Percentiles rank a stretch among this genome's conserved stretches.
Evolutionary conservation across 176 grass and related monocot species (phyloP).

Genomic region (Ensete glaucum): DNA sequence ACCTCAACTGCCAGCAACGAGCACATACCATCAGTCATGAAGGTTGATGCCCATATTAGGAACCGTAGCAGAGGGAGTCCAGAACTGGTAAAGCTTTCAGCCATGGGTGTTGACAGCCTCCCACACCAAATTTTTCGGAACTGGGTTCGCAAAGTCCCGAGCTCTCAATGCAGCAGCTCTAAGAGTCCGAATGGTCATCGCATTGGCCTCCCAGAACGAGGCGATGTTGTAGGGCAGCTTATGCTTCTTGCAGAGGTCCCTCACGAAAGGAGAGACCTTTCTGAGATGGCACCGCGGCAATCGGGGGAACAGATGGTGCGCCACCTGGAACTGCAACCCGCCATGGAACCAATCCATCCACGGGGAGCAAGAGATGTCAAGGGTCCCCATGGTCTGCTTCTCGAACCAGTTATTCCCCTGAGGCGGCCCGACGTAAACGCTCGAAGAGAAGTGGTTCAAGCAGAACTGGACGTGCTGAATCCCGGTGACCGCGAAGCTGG

Average conservation of each 20-base stretch:
- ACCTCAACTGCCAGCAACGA: not conserved
- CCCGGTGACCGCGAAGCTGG: conserved; percentile 62
- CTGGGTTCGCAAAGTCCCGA: conserved; percentile 20
- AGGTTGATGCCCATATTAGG: not conserved
- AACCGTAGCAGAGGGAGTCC: not conserved
- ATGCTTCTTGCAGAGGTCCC: conserved; percentile 90
- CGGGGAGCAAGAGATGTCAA: conserved; percentile 65
- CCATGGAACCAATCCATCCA: conserved; percentile 99
- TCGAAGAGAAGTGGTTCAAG: conserved; percentile 82
- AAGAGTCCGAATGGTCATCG: conserved; percentile 48
- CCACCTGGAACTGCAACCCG: conserved; percentile 81
- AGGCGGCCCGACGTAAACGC: conserved; percentile 55
- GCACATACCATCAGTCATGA: not conserved
- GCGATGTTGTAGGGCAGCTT: conserved; percentile 35
- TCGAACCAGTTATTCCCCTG: conserved; percentile 92
- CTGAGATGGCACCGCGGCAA: conserved; percentile 62
- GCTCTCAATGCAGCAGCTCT: conserved; percentile 69
- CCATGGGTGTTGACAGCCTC: conserved; percentile 90
- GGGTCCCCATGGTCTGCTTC: conserved; percentile 72
- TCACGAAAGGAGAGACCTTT: conserved; percentile 44
- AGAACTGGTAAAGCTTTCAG: conserved; percentile 9
- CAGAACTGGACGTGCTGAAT: conserved; percentile 96
- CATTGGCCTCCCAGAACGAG: conserved; percentile 77
- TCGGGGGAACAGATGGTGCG: conserved; percentile 92
- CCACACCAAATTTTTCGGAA: conserved; percentile 69